Percentiles rank a stretch among this genome's conserved stretches.
Evolutionary conservation across 1,139 yeast genomes (phyloP).

Genomic region (Saccharomyces hybrid): DNA sequence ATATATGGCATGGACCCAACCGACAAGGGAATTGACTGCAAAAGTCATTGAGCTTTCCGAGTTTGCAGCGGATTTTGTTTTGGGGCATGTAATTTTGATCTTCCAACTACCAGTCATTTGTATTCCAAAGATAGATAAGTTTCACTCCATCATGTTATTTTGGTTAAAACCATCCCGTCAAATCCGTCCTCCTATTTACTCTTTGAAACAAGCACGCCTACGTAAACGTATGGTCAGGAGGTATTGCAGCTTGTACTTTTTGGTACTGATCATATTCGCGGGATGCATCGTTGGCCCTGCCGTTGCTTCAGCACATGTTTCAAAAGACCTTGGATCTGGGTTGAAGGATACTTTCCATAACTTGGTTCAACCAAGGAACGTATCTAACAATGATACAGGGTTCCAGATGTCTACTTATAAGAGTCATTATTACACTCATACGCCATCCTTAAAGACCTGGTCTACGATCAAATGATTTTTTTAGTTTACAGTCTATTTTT

Average conservation of each 20-base stretch:
- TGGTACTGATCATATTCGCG: slow-evolving; percentile 60
- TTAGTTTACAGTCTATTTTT: background rate
- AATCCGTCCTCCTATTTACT: slow-evolving; percentile 97
- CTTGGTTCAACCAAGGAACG: slow-evolving; percentile 82
- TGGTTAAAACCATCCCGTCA: slow-evolving; percentile 98
- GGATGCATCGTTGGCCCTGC: slow-evolving; percentile 90
- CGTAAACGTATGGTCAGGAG: slow-evolving; percentile 98
- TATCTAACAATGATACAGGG: slow-evolving; percentile 78
- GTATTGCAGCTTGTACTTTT: slow-evolving; percentile 77
- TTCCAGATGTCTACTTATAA: slow-evolving; percentile 42
- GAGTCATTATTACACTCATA: slow-evolving; percentile 47
- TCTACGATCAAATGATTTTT: slow-evolving; percentile 53
- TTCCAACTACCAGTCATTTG: slow-evolving; percentile 80
- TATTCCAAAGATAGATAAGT: slow-evolving; percentile 86
- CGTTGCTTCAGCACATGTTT: slow-evolving; percentile 47
- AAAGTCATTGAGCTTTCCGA: slow-evolving; percentile 90
- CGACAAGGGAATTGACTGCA: slow-evolving; percentile 90
- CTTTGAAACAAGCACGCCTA: slow-evolving; percentile 92
- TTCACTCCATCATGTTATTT: slow-evolving; percentile 97
- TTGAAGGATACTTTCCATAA: slow-evolving; percentile 53
- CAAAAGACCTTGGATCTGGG: slow-evolving; percentile 32
- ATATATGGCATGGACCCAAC: slow-evolving; percentile 93
- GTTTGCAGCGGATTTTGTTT: slow-evolving; percentile 91
- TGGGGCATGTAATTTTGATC: slow-evolving; percentile 84
- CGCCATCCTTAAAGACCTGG: slow-evolving; percentile 48